phyloP scores from a whole-genome alignment of 306 rosid genomes.

The Amphicarpaea edgeworthii region DNA sequence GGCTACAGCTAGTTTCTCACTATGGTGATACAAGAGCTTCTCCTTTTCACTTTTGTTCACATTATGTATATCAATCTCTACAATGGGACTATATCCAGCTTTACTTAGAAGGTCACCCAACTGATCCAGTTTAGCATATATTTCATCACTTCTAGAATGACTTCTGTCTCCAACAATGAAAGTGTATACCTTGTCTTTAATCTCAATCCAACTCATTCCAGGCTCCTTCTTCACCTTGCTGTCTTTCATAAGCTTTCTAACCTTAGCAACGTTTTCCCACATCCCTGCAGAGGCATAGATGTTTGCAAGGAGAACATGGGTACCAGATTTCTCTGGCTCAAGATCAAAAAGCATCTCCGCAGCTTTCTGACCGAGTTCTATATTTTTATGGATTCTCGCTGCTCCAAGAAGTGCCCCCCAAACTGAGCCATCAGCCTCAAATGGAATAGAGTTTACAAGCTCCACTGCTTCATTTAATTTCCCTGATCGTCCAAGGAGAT shows the following conservation, averaged over 20 bases:
- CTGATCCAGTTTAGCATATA: slow-evolving; percentile 77
- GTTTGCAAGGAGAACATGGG: slow-evolving; percentile 88
- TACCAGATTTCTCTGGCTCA: slow-evolving; percentile 92
- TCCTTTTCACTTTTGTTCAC: slow-evolving; percentile 75
- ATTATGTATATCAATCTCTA: slow-evolving; percentile 83
- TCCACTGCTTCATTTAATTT: slow-evolving; percentile 79
- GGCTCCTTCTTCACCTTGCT: slow-evolving; percentile 92
- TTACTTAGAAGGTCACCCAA: slow-evolving; percentile 61
- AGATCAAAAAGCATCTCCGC: slow-evolving; percentile 79
- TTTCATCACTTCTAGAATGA: slow-evolving; percentile 75
- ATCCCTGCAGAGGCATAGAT: slow-evolving; percentile 82
- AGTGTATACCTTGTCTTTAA: slow-evolving; percentile 74
- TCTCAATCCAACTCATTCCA: slow-evolving; percentile 93
- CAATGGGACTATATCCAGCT: slow-evolving; percentile 81
- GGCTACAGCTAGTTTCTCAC: slow-evolving; percentile 94
- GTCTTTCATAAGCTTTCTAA: slow-evolving; percentile 76
- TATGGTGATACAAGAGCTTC: slow-evolving; percentile 69
- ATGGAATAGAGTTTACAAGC: slow-evolving; percentile 76
- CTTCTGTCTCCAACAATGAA: slow-evolving; percentile 84
- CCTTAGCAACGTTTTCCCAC: slow-evolving; percentile 84
- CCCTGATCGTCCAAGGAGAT: slow-evolving; percentile 91
- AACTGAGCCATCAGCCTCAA: slow-evolving; percentile 74
- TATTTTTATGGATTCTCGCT: slow-evolving; percentile 84
- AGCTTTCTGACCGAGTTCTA: slow-evolving; percentile 74
- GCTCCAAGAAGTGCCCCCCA: slow-evolving; percentile 99